Percentiles rank a stretch among this genome's conserved stretches.
These are phyloP conservation scores for Candida coleopterorum DNA, from an alignment of 805 yeast genomes.

Conservation along the genomic window DNA sequence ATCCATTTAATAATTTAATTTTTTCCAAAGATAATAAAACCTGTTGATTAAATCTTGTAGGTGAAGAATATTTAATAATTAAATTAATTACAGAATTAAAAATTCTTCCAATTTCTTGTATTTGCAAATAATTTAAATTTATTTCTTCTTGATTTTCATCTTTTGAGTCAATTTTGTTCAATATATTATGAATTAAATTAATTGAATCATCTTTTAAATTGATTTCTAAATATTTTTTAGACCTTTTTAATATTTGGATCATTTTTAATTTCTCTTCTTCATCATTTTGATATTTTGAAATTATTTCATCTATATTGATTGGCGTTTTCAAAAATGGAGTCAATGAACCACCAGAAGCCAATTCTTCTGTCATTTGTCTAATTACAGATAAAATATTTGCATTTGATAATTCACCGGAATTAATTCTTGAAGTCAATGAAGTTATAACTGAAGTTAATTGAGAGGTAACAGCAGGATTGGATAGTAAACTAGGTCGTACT, in stretches of 20 bases:
- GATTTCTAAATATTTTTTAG: constrained; percentile 26
- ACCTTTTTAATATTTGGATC: constrained; percentile 25
- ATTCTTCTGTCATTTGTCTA: constrained; percentile 34
- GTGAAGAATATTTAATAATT: constrained; percentile 19
- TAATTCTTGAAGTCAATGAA: constrained; percentile 29
- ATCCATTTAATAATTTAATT: constrained; percentile 26
- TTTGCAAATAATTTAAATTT: constrained; percentile 2
- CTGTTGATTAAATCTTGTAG: constrained; percentile 14
- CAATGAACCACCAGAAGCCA: constrained; percentile 14
- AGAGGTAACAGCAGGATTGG: constrained; percentile 15
- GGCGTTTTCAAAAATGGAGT: constrained; percentile 12
- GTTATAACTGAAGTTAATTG: constrained; percentile 31
- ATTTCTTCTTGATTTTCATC: constrained; percentile 2
- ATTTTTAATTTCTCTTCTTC: constrained; percentile 16
- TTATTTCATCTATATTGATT: constrained; percentile 17
- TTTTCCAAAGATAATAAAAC: constrained; percentile 16
- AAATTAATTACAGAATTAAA: constrained; percentile 19
- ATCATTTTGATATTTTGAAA: constrained; percentile 17
- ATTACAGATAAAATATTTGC: constrained; percentile 32
- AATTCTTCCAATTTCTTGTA: constrained; percentile 12
- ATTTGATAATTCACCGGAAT: constrained; percentile 17
- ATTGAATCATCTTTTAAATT: constrained; percentile 15
- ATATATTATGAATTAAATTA: constrained; percentile 20
- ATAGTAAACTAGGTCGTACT: constrained; percentile 2
- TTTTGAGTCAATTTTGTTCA: constrained; percentile 14